phyloP scores from a whole-genome alignment of 1,284 basidiomycete species.

The Wolfiporia cocos region DNA sequence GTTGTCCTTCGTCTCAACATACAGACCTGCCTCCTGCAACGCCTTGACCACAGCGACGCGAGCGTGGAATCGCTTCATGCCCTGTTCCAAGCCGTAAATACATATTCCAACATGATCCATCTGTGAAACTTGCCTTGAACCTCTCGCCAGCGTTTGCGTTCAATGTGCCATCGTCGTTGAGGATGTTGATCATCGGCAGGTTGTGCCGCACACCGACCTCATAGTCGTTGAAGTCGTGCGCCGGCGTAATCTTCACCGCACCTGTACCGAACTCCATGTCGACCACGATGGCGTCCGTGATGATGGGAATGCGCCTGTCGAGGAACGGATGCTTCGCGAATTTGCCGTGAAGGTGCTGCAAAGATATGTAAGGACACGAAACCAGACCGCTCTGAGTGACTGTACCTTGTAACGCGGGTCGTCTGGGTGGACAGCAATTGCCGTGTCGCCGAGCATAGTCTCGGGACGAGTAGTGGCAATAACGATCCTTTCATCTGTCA shows the following conservation, averaged over 20 bases:
- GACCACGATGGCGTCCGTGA: slow-evolving; percentile 75
- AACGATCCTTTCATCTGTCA: slow-evolving; percentile 81
- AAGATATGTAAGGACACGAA: neutral
- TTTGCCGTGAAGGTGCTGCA: slow-evolving; percentile 86
- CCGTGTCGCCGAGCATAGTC: slow-evolving; percentile 98
- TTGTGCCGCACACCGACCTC: slow-evolving; percentile 89
- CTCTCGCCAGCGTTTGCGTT: slow-evolving; percentile 84
- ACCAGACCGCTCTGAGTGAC: neutral
- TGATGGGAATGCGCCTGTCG: slow-evolving; percentile 82
- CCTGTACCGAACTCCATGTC: slow-evolving; percentile 98
- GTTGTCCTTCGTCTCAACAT: slow-evolving; percentile 92
- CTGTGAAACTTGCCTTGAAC: slow-evolving; percentile 52
- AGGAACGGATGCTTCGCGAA: slow-evolving; percentile 91
- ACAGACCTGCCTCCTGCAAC: slow-evolving; percentile 84
- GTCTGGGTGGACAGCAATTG: slow-evolving; percentile 94
- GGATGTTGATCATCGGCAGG: slow-evolving; percentile 91
- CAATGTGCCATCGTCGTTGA: slow-evolving; percentile 97
- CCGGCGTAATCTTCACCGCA: slow-evolving; percentile 99
- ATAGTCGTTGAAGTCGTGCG: slow-evolving; percentile 97
- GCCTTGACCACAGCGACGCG: slow-evolving; percentile 81
- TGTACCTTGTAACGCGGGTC: slow-evolving; percentile 79
- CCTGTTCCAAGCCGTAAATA: slow-evolving; percentile 35
- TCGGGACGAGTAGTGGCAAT: slow-evolving; percentile 98
- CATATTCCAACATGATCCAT: neutral
- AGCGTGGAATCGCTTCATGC: slow-evolving; percentile 96